A percentile compares a stretch with the other conserved stretches of the same genome.
Evolutionary conservation across 75 land plant genomes (phyloP).

Genomic region (Isoetes taiwanensis): DNA sequence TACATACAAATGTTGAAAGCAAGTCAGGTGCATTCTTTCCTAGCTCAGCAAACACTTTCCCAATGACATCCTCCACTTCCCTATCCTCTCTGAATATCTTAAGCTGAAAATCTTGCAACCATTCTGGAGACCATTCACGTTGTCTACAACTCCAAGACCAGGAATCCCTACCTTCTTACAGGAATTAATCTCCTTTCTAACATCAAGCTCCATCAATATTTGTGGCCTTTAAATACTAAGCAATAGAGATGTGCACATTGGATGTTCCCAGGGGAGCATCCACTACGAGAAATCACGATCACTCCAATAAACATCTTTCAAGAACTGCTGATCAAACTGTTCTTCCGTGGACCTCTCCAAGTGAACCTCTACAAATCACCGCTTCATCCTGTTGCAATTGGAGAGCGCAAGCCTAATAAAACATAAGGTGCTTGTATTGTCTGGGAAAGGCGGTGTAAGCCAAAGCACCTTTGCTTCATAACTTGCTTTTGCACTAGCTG

Average conservation of each 20-base stretch:
- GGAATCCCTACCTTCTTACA: conserved; percentile 6
- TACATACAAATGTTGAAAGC: conserved; percentile 1
- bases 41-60: neutral
- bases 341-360: conserved; percentile 4
- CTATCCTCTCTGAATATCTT: neutral
- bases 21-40: neutral
- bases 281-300: neutral
- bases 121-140: neutral
- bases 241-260: conserved; percentile 2
- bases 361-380: no score
- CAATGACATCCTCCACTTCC: neutral
- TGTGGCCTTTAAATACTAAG: neutral
- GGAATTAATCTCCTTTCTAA: conserved; percentile 1
- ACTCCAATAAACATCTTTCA: no score
- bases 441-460: conserved; percentile 1
- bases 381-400: conserved; percentile 71
- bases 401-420: neutral
- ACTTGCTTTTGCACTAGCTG: neutral
- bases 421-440: neutral
- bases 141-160: conserved; percentile 1
- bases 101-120: neutral
- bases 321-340: no score
- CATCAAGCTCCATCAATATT: conserved; percentile 4
- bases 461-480: conserved; percentile 2
- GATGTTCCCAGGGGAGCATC: conserved; percentile 2